Conservation (phyloP, 75 land plant species). For the Sequoia sempervirens region DNA sequence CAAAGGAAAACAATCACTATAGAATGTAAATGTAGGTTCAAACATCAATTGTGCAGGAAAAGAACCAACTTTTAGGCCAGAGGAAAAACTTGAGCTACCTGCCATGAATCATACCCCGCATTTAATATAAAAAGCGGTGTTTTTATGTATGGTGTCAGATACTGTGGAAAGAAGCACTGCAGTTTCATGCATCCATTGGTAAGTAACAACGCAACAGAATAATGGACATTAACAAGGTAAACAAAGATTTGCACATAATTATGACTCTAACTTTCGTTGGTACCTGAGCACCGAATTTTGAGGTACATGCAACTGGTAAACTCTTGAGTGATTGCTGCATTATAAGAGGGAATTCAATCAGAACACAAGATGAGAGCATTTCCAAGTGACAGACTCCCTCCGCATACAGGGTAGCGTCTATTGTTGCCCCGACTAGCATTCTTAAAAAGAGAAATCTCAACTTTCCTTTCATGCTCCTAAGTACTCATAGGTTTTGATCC, state of each 20-base stretch:
- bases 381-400: not conserved
- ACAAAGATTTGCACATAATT: constrained; percentile 7
- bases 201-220: not conserved
- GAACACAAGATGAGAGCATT: constrained; percentile 1
- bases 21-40: not conserved
- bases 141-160: constrained; percentile 36
- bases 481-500: not conserved
- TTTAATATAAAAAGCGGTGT: constrained; percentile 71
- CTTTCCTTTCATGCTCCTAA: not conserved
- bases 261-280: not conserved
- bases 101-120: constrained; percentile 80
- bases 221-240: not conserved
- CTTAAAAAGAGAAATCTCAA: not conserved
- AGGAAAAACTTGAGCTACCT: constrained; percentile 33
- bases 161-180: constrained; percentile 91
- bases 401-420: not conserved
- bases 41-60: not conserved
- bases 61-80: not conserved
- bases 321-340: constrained; percentile 45
- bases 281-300: constrained; percentile 17
- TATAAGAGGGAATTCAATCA: not conserved
- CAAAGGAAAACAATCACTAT: not conserved
- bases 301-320: constrained; percentile 48
- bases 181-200: not conserved
- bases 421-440: not conserved